Evolutionary conservation across 1,139 yeast species (phyloP), one percentile per base, ranked within the genome.

Genomic region (Yarrowia galli): DNA sequence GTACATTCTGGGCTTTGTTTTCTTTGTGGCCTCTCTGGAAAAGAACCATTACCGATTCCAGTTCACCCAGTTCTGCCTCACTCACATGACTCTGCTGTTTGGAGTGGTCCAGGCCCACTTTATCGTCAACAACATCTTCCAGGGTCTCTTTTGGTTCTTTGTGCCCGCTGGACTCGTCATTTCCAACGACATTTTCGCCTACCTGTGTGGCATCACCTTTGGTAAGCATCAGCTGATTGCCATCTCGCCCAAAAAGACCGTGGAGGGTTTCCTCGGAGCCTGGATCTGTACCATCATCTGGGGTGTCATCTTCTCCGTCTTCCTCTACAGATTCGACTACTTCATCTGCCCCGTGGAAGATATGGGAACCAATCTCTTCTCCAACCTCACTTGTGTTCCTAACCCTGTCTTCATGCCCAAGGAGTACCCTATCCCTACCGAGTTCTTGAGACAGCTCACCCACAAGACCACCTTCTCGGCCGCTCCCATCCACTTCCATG

Each of bases 251-350:
- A 95, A 95, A 79, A 95, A 95, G 80, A 95, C 99, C 0, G 93
- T 93, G 35, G 99, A 95, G 80, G 99, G 99, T 2, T 95, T 95
- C 76, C 80, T 93, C 61, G 99, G 99, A 67, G 99, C 98, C 25
- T 95, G 99, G 99, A 80, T 92, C 66, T 93, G 96, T 77, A 95
- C 99, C 15, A 88, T 91, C 9, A 71, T 90, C 64, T 88, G 91
- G 70, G 92, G 96, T 2, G 79, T 91, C 53, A 67, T 88, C 13
- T 83, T 92, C 68, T 84, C 96, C 3, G 85, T 84, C 72, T 75
- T 89, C 66, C 82, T 92, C 71, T 82, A 90, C 53, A 84, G 86
- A 68, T 88, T 87, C 71, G 85, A 85, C 75, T 95, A 89, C 78
- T 81, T 95, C 81, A 91, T 90, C 71, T 95, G 99, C 78, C 98